phyloP scores from a whole-genome alignment of 78 protist species.

The Reticulomyxa filosa region DNA sequence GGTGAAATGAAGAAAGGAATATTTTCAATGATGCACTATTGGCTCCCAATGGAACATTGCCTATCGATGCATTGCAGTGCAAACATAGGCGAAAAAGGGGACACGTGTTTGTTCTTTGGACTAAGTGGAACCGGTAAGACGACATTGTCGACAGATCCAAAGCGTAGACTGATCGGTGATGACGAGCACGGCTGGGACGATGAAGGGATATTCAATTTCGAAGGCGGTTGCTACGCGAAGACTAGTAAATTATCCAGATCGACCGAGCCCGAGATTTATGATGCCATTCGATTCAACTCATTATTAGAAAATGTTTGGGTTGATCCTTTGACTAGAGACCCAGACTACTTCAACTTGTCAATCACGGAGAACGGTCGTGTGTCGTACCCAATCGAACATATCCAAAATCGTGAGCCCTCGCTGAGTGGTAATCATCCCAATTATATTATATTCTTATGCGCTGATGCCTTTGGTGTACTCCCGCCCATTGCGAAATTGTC shows the following conservation, averaged over 20 bases:
- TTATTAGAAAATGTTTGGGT: slow-evolving; percentile 67
- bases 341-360: slow-evolving; percentile 33
- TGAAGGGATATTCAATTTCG: slow-evolving; percentile 33
- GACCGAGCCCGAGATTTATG: slow-evolving; percentile 79
- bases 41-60: slow-evolving; percentile 58
- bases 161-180: slow-evolving; percentile 76
- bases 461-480: slow-evolving; percentile 90
- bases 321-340: slow-evolving; percentile 26
- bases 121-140: slow-evolving; percentile 92
- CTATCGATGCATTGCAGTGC: slow-evolving; percentile 63
- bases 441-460: slow-evolving; percentile 74
- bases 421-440: slow-evolving; percentile 57
- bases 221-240: slow-evolving; percentile 97
- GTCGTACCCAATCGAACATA: slow-evolving; percentile 72
- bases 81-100: slow-evolving; percentile 40
- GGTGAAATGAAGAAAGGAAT: slow-evolving; percentile 94
- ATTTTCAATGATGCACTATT: slow-evolving; percentile 68
- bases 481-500: slow-evolving; percentile 63
- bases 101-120: slow-evolving; percentile 60
- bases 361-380: slow-evolving; percentile 82
- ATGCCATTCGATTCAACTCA: slow-evolving; percentile 56
- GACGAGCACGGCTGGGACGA: slow-evolving; percentile 91
- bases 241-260: slow-evolving; percentile 45
- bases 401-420: slow-evolving; percentile 54
- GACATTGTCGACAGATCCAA: slow-evolving; percentile 77